Percentiles rank a stretch among this genome's conserved stretches.
These are phyloP conservation scores for Filosporella fistucella DNA, from an alignment of 495 filamentous ascomycete genomes.

Conservation along the genomic window DNA sequence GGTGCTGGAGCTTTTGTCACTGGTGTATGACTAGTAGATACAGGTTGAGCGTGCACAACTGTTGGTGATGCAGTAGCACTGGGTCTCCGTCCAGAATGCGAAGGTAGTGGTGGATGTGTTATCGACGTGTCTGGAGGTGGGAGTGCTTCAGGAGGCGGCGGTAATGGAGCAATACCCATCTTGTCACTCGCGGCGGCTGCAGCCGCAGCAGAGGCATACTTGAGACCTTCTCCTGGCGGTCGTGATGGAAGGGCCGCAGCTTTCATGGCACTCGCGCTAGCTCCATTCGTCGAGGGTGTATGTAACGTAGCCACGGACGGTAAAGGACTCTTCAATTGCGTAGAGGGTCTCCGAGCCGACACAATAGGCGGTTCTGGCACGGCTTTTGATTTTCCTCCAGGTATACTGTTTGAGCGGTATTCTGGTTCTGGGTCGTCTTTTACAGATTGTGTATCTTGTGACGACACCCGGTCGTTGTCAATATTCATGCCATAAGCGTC, in stretches of 20 bases:
- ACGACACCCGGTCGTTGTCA: slow-evolving; percentile 84
- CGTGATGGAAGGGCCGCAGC: slow-evolving; percentile 83
- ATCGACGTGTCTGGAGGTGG: slow-evolving; percentile 14
- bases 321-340: slow-evolving; percentile 89
- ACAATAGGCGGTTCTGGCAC: slow-evolving; percentile 38
- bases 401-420: slow-evolving; percentile 42
- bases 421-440: slow-evolving; percentile 78
- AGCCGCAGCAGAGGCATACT: slow-evolving; percentile 94
- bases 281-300: slow-evolving; percentile 50
- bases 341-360: slow-evolving; percentile 70
- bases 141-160: slow-evolving; percentile 29
- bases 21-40: slow-evolving; percentile 27
- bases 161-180: slow-evolving; percentile 43
- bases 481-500: slow-evolving; percentile 72
- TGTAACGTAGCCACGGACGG: slow-evolving; percentile 86
- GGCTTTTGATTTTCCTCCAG: slow-evolving; percentile 45
- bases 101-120: slow-evolving; percentile 23
- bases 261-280: slow-evolving; percentile 72
- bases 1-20: slow-evolving; percentile 37
- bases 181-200: slow-evolving; percentile 85
- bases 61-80: slow-evolving; percentile 51
- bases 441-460: slow-evolving; percentile 91
- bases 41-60: slow-evolving; percentile 48
- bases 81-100: slow-evolving; percentile 18
- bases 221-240: slow-evolving; percentile 82